Percentiles rank a stretch among this genome's conserved stretches.
These are phyloP conservation scores for Xanthoceras sorbifolium DNA, from an alignment of 345 rosid species.

Conservation along the genomic window DNA sequence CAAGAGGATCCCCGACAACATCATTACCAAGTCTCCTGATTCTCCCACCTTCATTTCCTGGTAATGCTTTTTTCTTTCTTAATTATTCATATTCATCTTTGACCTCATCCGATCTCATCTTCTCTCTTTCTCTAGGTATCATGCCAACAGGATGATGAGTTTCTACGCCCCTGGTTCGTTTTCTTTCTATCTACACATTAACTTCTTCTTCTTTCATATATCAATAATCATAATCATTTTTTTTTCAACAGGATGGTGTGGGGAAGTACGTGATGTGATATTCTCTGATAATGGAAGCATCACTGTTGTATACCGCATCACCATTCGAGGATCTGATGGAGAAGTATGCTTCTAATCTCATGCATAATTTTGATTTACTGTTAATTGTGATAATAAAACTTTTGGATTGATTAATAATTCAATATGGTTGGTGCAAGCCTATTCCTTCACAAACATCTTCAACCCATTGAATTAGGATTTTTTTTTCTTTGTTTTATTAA, in stretches of 20 bases:
- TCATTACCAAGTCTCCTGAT: conserved; percentile 48
- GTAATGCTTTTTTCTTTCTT: conserved; percentile 31
- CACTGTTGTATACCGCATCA: conserved; percentile 91
- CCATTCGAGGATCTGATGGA: conserved; percentile 93
- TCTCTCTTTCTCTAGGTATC: conserved; percentile 54
- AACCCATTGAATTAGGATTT: too few relatives aligned
- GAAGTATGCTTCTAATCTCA: conserved; percentile 53
- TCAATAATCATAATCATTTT: neutral
- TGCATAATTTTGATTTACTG: neutral
- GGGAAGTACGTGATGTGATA: conserved; percentile 94
- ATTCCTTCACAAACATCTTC: too few relatives aligned
- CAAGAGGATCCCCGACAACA: conserved; percentile 89
- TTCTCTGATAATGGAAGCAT: conserved; percentile 86
- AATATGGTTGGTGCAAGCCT: too few relatives aligned
- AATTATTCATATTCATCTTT: neutral
- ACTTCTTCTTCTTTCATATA: neutral
- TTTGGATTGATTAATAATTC: neutral
- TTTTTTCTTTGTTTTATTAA: too few relatives aligned
- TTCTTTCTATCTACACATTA: neutral
- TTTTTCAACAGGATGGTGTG: conserved; percentile 85
- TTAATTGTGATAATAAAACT: neutral
- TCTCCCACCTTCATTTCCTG: conserved; percentile 71
- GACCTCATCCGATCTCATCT: neutral
- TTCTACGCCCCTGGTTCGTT: conserved; percentile 93
- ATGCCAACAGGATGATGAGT: conserved; percentile 97